Base-by-base conservation (phyloP, 371 early-diverging fungal genomes). In the Rhizomucor miehei region DNA sequence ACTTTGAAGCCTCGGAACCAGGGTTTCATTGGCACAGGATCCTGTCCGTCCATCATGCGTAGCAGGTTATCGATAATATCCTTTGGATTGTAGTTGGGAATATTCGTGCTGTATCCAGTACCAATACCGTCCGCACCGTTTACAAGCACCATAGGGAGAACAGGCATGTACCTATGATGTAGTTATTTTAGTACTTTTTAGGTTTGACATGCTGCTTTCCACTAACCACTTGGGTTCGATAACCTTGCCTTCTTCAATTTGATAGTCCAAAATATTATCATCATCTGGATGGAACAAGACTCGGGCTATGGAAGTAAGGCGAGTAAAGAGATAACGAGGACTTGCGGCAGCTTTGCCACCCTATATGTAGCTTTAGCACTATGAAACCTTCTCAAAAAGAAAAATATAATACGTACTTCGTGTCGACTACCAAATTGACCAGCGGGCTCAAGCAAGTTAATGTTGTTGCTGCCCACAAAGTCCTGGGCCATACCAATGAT, bases 81-180 rank as follows among this genome's bases (percentile, higher is more conserved):
- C n/a, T 66, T 64, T 3, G 99, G 99, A 64, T 94, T 95, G 68
- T 89, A 93, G 67, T 87, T 88, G 40, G 93, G 93, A 51, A 93
- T 87, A 37, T 51, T 76, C 0, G 93, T 87, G 66, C 89, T 90
- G 93, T 92, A 93, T 62, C 71, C 99, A 12, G 99, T 99, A 36
- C 99, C 99, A 55, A 99, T 99, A 59, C 99, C 99, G 24, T 98
- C 96, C 1, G 92, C 85, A 24, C 99, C 99, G 69, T 99, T 99
- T 9, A 99, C 85, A 17, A 99, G 76, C 0, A 99, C 85, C 93
- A 99, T 90, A 0, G 99, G 99, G 3, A 99, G 64, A 36, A 99
- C 87, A 1, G 99, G 99, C 8, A 99, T 73, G 73, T 95, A 98
- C 81, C 80, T 82, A 47, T 36, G 9, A 17, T 8, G 20, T 17